phyloP scores from a whole-genome alignment of 2,329 filamentous ascomycete genomes.

The Diaporthe helianthi region DNA sequence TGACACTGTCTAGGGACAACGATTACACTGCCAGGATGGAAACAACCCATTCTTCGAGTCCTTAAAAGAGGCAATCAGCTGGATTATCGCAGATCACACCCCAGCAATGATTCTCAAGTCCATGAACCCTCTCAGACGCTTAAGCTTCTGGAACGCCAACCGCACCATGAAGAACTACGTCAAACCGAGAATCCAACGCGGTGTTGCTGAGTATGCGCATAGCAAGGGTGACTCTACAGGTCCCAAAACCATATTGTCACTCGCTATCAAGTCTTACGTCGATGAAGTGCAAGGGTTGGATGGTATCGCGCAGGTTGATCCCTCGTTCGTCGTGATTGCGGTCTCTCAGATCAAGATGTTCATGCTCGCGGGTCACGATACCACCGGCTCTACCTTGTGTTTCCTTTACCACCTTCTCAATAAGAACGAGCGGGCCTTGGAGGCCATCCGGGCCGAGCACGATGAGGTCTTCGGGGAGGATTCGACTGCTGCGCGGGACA shows the following conservation, averaged over 20 bases:
- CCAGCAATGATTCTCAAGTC: constrained; percentile 27
- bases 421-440: constrained; percentile 38
- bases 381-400: constrained; percentile 30
- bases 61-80: constrained; percentile 33
- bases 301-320: constrained; percentile 15
- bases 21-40: constrained; percentile 34
- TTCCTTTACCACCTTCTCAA: constrained; percentile 35
- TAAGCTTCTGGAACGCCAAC: constrained; percentile 41
- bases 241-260: constrained; percentile 42
- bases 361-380: constrained; percentile 38
- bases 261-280: constrained; percentile 40
- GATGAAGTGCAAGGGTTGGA: constrained; percentile 29
- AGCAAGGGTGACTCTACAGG: constrained; percentile 25
- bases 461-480: constrained; percentile 40
- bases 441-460: constrained; percentile 42
- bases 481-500: constrained; percentile 43
- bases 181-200: constrained; percentile 39
- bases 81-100: constrained; percentile 31
- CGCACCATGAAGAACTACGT: constrained; percentile 40
- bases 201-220: constrained; percentile 38
- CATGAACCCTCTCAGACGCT: constrained; percentile 35
- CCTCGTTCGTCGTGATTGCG: constrained; percentile 18
- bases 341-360: constrained; percentile 40
- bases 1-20: constrained; percentile 26
- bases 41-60: constrained; percentile 32